Base-by-base conservation (phyloP, 2,329 filamentous ascomycete genomes). In the Botrytis pseudocinerea region DNA sequence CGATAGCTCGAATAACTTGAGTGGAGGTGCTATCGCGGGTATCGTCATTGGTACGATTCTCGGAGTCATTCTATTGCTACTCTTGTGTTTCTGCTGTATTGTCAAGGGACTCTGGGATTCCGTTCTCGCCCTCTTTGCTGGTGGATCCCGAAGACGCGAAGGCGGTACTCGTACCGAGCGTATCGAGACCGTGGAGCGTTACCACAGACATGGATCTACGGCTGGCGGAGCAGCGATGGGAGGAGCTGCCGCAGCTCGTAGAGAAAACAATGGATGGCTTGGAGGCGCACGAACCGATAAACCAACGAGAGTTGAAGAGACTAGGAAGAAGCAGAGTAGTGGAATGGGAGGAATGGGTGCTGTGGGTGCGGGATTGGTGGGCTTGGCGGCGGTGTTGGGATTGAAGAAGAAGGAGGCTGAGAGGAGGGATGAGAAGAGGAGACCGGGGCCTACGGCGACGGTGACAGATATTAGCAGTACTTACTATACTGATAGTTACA, bases 71-170 rank as follows among this genome's bases (percentile, higher is more conserved):
- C 84, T 95, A 3, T 87, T 95, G 35, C 83, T 91, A 7, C 86
- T 93, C 12, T 83, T 94, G 79, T 94, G 91, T 85, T 90, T 93
- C 83, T 94, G 90, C 86, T 93, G 91, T 84, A 90, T 91, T 74
- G 85, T 87, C 73, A 86, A 87, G 76, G 88, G 88, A 22, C 83
- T 91, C 61, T 92, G 89, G 86, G 85, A 88, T 75, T 86, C 84
- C 46, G 78, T 90, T 59, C 81, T 89, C 68, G 87, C 87, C 66
- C 81, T 92, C 77, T 88, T 93, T 76, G 59, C 10, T 4, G 80
- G 89, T 60, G 86, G 89, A 18, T 84, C 84, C 77, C 84, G 84
- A 77, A 86, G 85, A 78, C 82, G 82, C 70, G 83, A 83, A 44
- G 81, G 85, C 2, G 62, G 48, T 5, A 38, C 32, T 35, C 71